phyloP scores from a whole-genome alignment of 352 stramenopile genomes.

The Phytopythium boreale region DNA sequence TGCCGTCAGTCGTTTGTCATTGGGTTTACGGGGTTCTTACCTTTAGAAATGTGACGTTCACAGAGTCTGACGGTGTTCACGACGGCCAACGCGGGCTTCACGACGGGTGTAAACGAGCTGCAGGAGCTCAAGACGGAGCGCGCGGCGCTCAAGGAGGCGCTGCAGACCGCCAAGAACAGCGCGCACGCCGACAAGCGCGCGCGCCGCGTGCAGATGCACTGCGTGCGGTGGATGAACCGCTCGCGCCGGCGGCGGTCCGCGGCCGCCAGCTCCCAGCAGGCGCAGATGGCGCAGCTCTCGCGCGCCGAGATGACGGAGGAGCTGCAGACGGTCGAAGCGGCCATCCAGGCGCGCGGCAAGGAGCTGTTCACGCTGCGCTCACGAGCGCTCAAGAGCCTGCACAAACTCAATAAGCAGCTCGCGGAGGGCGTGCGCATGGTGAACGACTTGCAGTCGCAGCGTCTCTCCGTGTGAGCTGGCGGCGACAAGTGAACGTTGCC shows the following conservation, averaged over 20 bases:
- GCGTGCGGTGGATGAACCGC: constrained; percentile 64
- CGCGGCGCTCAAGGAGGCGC: constrained; percentile 40
- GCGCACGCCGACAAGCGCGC: constrained; percentile 47
- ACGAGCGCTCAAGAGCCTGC: constrained; percentile 44
- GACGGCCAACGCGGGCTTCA: constrained; percentile 31
- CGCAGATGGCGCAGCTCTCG: constrained; percentile 38
- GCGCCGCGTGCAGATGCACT: constrained; percentile 62
- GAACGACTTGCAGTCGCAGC: constrained; percentile 14
- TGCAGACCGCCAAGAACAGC: constrained; percentile 42
- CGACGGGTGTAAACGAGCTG: constrained; percentile 28
- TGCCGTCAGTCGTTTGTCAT: neutral
- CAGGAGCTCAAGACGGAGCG: constrained; percentile 49
- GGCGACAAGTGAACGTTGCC: neutral
- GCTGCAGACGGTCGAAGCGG: constrained; percentile 35
- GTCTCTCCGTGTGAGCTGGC: neutral
- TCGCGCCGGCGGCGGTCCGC: constrained; percentile 44
- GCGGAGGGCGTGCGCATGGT: constrained; percentile 33
- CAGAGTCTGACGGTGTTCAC: constrained; percentile 34
- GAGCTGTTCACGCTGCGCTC: constrained; percentile 48
- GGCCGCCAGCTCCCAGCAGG: constrained; percentile 24
- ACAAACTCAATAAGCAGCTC: constrained; percentile 43
- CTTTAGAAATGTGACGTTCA: neutral
- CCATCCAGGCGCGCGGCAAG: constrained; percentile 37
- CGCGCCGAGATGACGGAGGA: constrained; percentile 44
- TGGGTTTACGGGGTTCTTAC: constrained; percentile 2